Conservation (phyloP, 495 filamentous ascomycete genomes). For the Aspergillus coremiiformis region DNA sequence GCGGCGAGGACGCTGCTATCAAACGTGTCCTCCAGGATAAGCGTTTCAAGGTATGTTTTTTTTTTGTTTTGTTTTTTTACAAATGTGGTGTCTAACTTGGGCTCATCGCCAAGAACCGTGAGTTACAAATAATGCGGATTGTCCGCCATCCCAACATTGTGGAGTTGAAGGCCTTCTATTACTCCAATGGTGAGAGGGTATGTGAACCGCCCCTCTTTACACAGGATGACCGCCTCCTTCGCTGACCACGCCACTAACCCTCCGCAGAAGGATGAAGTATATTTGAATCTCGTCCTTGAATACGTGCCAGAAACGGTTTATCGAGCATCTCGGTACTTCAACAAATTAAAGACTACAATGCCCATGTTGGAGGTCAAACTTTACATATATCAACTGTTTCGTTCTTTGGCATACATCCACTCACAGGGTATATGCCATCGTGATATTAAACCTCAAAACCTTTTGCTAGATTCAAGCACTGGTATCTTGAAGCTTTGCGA, state of each 20-base stretch:
- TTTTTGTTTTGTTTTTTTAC: background rate
- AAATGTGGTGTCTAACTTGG: slow-evolving; percentile 26
- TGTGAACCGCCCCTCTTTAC: slow-evolving; percentile 10
- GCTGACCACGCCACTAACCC: slow-evolving; percentile 11
- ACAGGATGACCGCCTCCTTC: background rate
- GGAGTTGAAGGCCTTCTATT: slow-evolving; percentile 98
- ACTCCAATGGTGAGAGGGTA: slow-evolving; percentile 97
- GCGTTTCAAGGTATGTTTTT: slow-evolving; percentile 80
- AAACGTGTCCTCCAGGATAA: slow-evolving; percentile 98
- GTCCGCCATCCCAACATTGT: slow-evolving; percentile 98
- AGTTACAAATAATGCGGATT: slow-evolving; percentile 99
- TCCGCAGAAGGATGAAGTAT: slow-evolving; percentile 92
- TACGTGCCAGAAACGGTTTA: slow-evolving; percentile 99
- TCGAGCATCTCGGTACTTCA: slow-evolving; percentile 96
- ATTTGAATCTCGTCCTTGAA: slow-evolving; percentile 95
- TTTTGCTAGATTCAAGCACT: slow-evolving; percentile 81
- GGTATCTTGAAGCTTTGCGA: slow-evolving; percentile 97
- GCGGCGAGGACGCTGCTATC: slow-evolving; percentile 95
- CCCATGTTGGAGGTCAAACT: slow-evolving; percentile 97
- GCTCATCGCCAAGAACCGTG: slow-evolving; percentile 68
- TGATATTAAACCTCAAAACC: slow-evolving; percentile 98
- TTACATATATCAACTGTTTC: slow-evolving; percentile 99
- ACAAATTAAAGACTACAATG: slow-evolving; percentile 99
- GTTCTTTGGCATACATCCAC: slow-evolving; percentile 96
- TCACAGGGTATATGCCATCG: slow-evolving; percentile 98